Evolutionary conservation across 176 grass and related monocot species (phyloP), one percentile per base, ranked within the genome.

Genomic region (Calamus simplicifolius): DNA sequence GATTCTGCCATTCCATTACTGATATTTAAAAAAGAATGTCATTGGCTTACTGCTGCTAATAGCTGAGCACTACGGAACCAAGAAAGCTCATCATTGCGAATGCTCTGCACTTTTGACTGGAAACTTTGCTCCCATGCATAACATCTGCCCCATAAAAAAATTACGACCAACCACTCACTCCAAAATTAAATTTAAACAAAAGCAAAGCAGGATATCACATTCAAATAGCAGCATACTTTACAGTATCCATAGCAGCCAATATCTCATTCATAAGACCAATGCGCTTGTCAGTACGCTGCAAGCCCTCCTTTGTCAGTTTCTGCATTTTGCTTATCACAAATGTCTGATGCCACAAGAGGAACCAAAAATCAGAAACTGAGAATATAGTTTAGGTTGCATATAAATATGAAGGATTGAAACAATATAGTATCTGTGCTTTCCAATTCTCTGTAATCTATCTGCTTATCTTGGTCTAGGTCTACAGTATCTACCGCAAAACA

Each of bases 101-200:
- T 81, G 58, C 61, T 81, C 72, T 92, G 93, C 19, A 89, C 93
- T 59, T 98, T 98, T 51, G 81, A 98, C 56, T 98, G 88, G 74
- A 98, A 98, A 72, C 93, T 98, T 65, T 98, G 78, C 66, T 98
- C 93, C 93, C 93, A 98, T 76, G 93, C 84, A 70, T 98, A 98
- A 69, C 87, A 98, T 74, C 93, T 98, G 73, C 52, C 18, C 50
- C 76, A 71, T 15, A 16, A 64, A 64, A 48, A 55, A 5, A 52
- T 21, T 25, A 54, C 51, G 19, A 53, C 29, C 57, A 27, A 80
- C 25, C 49, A 35, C 14, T 28, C 49, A 35, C n/a, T 28, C 16
- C 25, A n/a, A 64, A 64, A 43, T 19, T 48, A 68, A 29, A 3
- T 29, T 31, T 18, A 19, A 38, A 23, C 18, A 27, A 2, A 53